A percentile compares a stretch with the other conserved stretches of the same genome.
Conservation (phyloP, 2,329 filamentous ascomycete genomes). For the Exophiala bonariae region DNA sequence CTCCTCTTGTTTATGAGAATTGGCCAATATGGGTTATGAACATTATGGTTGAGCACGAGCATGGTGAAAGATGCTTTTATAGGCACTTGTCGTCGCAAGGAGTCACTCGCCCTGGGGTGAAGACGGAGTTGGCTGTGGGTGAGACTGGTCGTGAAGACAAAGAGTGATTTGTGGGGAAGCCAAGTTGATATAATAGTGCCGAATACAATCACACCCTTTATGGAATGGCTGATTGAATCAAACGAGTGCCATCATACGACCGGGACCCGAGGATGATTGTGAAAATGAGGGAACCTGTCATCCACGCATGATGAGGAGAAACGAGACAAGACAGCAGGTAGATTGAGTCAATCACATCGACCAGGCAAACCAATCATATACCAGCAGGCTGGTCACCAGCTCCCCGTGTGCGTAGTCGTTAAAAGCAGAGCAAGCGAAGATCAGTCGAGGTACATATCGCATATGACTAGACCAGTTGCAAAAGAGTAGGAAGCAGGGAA, state of each 20-base stretch:
- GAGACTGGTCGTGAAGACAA: not conserved
- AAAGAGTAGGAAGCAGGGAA: constrained; percentile 4
- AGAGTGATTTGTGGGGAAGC: too few relatives aligned
- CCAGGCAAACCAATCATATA: constrained; percentile 17
- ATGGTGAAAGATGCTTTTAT: constrained; percentile 13
- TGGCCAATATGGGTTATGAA: constrained; percentile 12
- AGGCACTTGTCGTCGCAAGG: not conserved
- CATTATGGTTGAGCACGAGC: constrained; percentile 20
- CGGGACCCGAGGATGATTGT: not conserved
- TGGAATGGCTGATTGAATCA: not conserved
- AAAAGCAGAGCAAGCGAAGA: constrained; percentile 3
- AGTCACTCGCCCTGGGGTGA: constrained; percentile 7
- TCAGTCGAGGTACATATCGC: constrained; percentile 14
- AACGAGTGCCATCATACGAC: not conserved
- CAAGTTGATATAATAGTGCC: too few relatives aligned
- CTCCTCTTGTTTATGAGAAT: constrained; percentile 8
- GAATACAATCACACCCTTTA: too few relatives aligned
- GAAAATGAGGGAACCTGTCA: too few relatives aligned
- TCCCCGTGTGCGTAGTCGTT: not conserved
- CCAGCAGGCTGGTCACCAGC: constrained; percentile 7
- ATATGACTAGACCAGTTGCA: constrained; percentile 14
- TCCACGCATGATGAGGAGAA: too few relatives aligned
- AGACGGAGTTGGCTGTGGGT: not conserved
- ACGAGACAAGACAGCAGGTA: not conserved
- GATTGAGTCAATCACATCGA: constrained; percentile 13